Evolutionary conservation across 1,284 basidiomycete genomes (phyloP).

Genomic region (Malassezia caprae): DNA sequence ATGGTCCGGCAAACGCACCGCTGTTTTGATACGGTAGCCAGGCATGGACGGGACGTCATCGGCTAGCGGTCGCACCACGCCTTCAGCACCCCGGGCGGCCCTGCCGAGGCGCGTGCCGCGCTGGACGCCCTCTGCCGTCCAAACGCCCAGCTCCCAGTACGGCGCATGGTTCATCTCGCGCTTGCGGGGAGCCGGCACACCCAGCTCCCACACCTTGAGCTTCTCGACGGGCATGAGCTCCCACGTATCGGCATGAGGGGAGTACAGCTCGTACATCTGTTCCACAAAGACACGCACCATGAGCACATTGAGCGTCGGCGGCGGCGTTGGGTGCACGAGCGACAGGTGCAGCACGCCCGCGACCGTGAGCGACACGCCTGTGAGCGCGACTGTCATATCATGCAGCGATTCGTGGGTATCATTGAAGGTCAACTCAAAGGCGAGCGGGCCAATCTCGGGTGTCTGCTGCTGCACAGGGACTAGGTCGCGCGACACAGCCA

Average conservation of each 20-base stretch:
- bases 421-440: constrained; percentile 43
- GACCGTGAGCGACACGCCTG: constrained; percentile 40
- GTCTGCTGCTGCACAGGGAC: constrained; percentile 41
- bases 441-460: constrained; percentile 35
- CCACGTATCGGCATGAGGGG: constrained; percentile 31
- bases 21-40: constrained; percentile 39
- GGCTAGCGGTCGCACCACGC: background rate
- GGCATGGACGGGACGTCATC: constrained; percentile 2
- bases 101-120: constrained; percentile 4
- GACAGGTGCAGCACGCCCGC: constrained; percentile 36
- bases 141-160: constrained; percentile 9
- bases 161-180: background rate
- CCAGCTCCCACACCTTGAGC: constrained; percentile 42
- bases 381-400: constrained; percentile 33
- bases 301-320: constrained; percentile 39
- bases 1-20: constrained; percentile 42
- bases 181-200: constrained; percentile 26
- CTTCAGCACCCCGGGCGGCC: background rate
- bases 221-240: constrained; percentile 38
- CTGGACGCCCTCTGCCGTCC: constrained; percentile 8
- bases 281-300: constrained; percentile 41
- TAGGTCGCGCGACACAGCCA: constrained; percentile 36
- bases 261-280: constrained; percentile 44
- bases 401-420: constrained; percentile 44
- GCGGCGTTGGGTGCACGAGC: constrained; percentile 39